Conservation (phyloP, 2,329 filamentous ascomycete species). For the Stagonosporopsis rhizophila region DNA sequence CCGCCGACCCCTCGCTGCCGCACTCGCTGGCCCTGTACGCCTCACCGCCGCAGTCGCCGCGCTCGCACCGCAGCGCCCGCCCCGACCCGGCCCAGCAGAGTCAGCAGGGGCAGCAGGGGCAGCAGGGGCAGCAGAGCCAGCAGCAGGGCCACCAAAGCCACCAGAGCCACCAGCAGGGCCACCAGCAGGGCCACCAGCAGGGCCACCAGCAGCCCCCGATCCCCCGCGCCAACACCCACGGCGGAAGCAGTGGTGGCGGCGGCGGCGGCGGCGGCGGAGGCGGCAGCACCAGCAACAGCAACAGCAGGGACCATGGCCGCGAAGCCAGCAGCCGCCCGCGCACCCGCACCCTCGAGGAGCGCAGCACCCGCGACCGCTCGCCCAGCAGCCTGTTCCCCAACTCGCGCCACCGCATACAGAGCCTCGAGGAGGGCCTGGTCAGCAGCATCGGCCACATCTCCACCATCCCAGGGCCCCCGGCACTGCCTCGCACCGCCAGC, state of each 20-base stretch:
- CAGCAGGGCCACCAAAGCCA: constrained; percentile 23
- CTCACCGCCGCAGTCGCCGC: constrained; percentile 10
- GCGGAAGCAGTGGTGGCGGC: too few species aligned
- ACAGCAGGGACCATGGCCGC: constrained; percentile 57
- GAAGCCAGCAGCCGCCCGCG: constrained; percentile 57
- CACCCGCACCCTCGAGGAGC: constrained; percentile 60
- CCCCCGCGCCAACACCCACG: too few species aligned
- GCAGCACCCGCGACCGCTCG: constrained; percentile 48
- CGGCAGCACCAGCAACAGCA: too few species aligned
- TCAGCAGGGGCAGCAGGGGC: constrained; percentile 30
- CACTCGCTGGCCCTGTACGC: too few species aligned
- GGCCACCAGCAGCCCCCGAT: too few species aligned
- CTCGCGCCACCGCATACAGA: constrained; percentile 66
- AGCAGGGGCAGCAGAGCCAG: constrained; percentile 16
- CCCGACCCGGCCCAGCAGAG: too few species aligned
- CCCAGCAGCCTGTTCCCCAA: constrained; percentile 53
- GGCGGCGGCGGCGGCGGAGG: too few species aligned
- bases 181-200: constrained; percentile 21
- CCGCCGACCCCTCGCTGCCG: constrained; percentile 26
- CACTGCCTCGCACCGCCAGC: constrained; percentile 15
- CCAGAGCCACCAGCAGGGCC: constrained; percentile 35
- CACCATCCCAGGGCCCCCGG: constrained; percentile 38
- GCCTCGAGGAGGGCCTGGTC: constrained; percentile 50
- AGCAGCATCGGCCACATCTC: constrained; percentile 53
- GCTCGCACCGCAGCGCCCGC: constrained; percentile 19